Evolutionary conservation across 768 basidiomycete species (phyloP), one percentile per base, ranked within the genome.

Genomic region (Tulasnella sp.): DNA sequence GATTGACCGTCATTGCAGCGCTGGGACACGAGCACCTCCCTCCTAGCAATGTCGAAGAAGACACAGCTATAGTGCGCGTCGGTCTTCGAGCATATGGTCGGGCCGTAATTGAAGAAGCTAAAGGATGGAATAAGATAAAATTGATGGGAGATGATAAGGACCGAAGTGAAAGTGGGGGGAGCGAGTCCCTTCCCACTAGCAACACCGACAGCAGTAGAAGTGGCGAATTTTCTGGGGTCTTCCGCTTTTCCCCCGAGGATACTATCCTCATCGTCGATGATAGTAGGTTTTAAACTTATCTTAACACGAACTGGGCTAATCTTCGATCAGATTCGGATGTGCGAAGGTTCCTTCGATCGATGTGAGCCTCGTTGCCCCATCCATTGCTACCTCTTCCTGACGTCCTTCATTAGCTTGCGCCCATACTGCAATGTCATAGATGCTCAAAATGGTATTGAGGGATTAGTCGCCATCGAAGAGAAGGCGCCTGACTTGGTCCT

Each of bases 71-170:
- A 11, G 46, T 60, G 28, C 80, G 78, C 18, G 40, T 4, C 37
- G 37, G 41, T 77, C 37, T 79, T 82, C 84, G 64, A 37, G 72
- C 80, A 20, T 87, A 86, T 75, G 86, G 85, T 4, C 81, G 84
- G 76, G 86, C 85, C 1, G 85, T 87, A 58, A 84, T 87, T n/a
- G 86, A 87, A 37, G 87, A 87, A 80, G 86, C 86, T 1, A 83
- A 85, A 69, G 85, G 85, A 46, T 87, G 87, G 86, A 85, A 82
- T 34, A 46, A 41, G 82, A 41, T 37, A 3, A 64, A n/a, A 41
- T 42, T 24, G 12, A 18, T 18, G 20, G 69, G 77, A 28, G 77
- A 78, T 28, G 58, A 41, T 18, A 78, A 34, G 4, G 42, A 48
- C 24, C 40, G n/a, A 24, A 80, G 37, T 41, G 76, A 77, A 79